A percentile compares a stretch with the other conserved stretches of the same genome.
Evolutionary conservation across 164 flowering plant species (phyloP).

Genomic region (Tinospora cordifolia): DNA sequence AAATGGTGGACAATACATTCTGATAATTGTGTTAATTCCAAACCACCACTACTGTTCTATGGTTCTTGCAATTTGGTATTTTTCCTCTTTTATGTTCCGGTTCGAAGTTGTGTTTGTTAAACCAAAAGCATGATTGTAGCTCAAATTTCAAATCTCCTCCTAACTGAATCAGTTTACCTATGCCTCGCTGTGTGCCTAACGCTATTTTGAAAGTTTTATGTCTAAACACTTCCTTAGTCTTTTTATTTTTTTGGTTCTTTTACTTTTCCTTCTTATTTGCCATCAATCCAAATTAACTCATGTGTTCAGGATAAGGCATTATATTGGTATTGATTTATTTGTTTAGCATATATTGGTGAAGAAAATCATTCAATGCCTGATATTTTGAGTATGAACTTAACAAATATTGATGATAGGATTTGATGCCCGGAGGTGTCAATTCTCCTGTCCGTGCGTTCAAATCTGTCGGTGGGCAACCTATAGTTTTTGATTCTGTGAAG

Average conservation of each 20-base stretch:
- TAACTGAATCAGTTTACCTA: too few relatives aligned
- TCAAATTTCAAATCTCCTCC: too few relatives aligned
- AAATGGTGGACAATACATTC: too few relatives aligned
- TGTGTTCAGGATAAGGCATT: background rate
- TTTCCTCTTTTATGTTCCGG: too few relatives aligned
- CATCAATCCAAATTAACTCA: background rate
- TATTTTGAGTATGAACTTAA: conserved; percentile 8
- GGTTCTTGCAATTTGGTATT: too few relatives aligned
- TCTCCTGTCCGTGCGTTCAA: conserved; percentile 97
- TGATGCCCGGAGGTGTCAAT: conserved; percentile 99
- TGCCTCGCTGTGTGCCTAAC: too few relatives aligned
- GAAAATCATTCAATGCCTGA: background rate
- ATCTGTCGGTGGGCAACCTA: conserved; percentile 96
- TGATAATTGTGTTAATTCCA: too few relatives aligned
- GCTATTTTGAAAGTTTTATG: too few relatives aligned
- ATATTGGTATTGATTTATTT: background rate
- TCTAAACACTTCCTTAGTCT: background rate
- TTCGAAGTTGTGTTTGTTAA: too few relatives aligned
- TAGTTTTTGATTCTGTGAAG: conserved; percentile 83
- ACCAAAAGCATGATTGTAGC: background rate
- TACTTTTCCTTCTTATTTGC: background rate
- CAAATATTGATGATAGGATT: conserved; percentile 39
- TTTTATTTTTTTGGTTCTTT: background rate
- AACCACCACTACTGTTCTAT: too few relatives aligned
- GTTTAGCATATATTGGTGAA: background rate